These are phyloP conservation scores for Arxiozyma bovina DNA, from an alignment of 1,139 yeast genomes.

Conservation along the genomic window DNA sequence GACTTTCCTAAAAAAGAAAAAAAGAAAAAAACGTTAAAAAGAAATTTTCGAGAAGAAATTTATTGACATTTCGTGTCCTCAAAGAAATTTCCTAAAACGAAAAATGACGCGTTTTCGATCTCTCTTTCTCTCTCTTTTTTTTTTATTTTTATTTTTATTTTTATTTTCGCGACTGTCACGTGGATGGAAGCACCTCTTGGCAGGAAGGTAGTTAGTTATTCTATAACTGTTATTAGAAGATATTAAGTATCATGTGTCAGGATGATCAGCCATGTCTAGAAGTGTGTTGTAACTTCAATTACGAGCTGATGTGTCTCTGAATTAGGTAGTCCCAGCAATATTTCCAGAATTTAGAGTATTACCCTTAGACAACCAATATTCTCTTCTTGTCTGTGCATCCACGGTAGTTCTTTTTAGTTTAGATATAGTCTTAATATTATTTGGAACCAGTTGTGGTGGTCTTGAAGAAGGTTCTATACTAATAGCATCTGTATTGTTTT, in stretches of 20 bases:
- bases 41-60: too few species aligned
- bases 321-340: neutral
- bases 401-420: constrained; percentile 10
- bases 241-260: too few species aligned
- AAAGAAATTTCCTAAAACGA: neutral
- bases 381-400: constrained; percentile 34
- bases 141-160: too few species aligned
- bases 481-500: neutral
- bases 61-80: neutral
- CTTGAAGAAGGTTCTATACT: constrained; percentile 3
- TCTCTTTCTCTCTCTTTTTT: neutral
- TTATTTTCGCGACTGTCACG: neutral
- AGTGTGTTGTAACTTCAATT: too few species aligned
- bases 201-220: too few species aligned
- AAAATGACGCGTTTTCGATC: neutral
- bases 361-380: constrained; percentile 40
- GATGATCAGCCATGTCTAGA: too few species aligned
- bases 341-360: constrained; percentile 11
- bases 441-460: neutral
- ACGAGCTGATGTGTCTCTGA: neutral
- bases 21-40: too few species aligned
- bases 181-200: neutral
- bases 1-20: neutral
- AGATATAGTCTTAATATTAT: neutral
- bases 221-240: too few species aligned